Conservation (phyloP, 2,329 filamentous ascomycete species). For the Epicoccum sorghinum region DNA sequence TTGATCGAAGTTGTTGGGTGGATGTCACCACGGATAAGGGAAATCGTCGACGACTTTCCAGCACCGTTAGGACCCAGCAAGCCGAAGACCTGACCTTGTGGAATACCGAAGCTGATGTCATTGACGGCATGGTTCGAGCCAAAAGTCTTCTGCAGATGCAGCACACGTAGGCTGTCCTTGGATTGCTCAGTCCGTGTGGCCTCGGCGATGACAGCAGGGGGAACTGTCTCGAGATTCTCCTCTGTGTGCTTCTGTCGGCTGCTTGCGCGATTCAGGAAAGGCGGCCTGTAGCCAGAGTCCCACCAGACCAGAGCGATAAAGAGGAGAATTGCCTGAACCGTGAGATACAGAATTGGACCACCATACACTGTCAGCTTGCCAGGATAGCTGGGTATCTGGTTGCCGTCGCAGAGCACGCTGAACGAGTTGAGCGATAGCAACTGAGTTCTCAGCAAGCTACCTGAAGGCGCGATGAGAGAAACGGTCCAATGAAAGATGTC, state of each 20-base stretch:
- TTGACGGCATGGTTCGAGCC: constrained; percentile 77
- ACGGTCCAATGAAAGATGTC: constrained; percentile 77
- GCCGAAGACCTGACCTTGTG: constrained; percentile 82
- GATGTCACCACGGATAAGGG: constrained; percentile 86
- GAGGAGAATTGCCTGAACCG: constrained; percentile 73
- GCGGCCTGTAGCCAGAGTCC: constrained; percentile 71
- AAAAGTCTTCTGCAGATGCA: constrained; percentile 82
- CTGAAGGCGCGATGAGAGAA: constrained; percentile 75
- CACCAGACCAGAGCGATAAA: constrained; percentile 78
- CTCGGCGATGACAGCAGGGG: constrained; percentile 69
- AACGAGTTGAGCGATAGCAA: constrained; percentile 85
- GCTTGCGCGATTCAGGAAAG: constrained; percentile 53
- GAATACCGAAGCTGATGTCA: constrained; percentile 83
- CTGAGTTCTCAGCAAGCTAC: constrained; percentile 74
- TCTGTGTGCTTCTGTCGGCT: constrained; percentile 47
- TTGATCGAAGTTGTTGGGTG: constrained; percentile 64
- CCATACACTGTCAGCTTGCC: constrained; percentile 77
- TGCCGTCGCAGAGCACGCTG: constrained; percentile 72
- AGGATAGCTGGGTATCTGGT: constrained; percentile 69
- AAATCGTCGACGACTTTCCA: constrained; percentile 89
- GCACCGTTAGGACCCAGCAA: constrained; percentile 90
- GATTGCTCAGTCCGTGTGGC: constrained; percentile 65
- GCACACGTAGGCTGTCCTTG: constrained; percentile 74
- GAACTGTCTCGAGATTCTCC: constrained; percentile 53
- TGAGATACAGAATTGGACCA: constrained; percentile 82